Percentiles rank a stretch among this genome's conserved stretches.
Conservation (phyloP, 2,329 filamentous ascomycete genomes). For the Calonectria fujianensis region DNA sequence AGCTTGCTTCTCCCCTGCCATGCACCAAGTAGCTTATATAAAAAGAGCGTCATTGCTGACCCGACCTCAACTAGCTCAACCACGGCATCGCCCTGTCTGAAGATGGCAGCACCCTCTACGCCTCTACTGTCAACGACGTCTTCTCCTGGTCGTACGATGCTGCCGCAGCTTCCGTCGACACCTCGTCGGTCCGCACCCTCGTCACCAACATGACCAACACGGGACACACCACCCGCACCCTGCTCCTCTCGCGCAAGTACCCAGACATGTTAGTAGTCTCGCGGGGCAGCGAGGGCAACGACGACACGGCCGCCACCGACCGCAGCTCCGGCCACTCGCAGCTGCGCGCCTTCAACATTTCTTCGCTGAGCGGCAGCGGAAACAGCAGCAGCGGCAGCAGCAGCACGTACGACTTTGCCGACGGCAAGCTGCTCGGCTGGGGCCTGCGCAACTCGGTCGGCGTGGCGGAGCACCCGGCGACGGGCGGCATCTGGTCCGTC, state of each 20-base stretch:
- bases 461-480: slow-evolving; percentile 76
- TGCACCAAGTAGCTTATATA: neutral
- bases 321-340: slow-evolving; percentile 77
- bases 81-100: slow-evolving; percentile 73
- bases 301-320: slow-evolving; percentile 73
- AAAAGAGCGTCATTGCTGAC: slow-evolving; percentile 24
- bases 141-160: slow-evolving; percentile 80
- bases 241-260: slow-evolving; percentile 75
- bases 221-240: slow-evolving; percentile 80
- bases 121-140: slow-evolving; percentile 75
- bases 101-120: slow-evolving; percentile 73
- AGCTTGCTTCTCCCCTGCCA: neutral
- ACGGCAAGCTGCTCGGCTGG: slow-evolving; percentile 76
- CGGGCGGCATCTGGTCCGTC: slow-evolving; percentile 74
- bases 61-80: slow-evolving; percentile 65
- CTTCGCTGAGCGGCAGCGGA: slow-evolving; percentile 51
- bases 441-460: slow-evolving; percentile 84
- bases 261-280: slow-evolving; percentile 78
- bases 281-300: slow-evolving; percentile 78
- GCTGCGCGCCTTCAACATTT: slow-evolving; percentile 75
- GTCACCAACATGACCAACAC: slow-evolving; percentile 77
- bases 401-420: slow-evolving; percentile 65
- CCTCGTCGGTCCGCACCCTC: slow-evolving; percentile 67
- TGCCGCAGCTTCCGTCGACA: slow-evolving; percentile 65
- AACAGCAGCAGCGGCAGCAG: slow-evolving; percentile 47